These are phyloP conservation scores for Penicillium lagena DNA, from an alignment of 495 filamentous ascomycete species.

Conservation along the genomic window DNA sequence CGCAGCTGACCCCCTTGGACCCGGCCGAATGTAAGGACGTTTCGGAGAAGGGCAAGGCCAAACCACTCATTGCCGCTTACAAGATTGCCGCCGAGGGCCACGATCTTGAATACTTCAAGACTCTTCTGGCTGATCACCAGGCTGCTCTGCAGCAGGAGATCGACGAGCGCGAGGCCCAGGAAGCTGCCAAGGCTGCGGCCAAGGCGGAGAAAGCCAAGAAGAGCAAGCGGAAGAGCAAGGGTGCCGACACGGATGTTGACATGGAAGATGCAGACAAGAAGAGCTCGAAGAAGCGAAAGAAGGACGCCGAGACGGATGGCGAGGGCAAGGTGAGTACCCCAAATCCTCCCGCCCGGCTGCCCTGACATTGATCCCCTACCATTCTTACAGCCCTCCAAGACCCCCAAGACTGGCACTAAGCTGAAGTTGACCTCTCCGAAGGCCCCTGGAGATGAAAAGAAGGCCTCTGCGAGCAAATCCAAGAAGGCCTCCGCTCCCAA, in stretches of 20 bases:
- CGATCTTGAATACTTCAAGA: conserved; percentile 70
- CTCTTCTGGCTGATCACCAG: conserved; percentile 55
- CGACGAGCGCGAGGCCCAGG: conserved; percentile 51
- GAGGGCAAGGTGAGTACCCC: conserved; percentile 57
- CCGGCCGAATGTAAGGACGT: conserved; percentile 57
- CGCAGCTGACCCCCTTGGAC: conserved; percentile 67
- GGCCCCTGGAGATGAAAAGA: conserved; percentile 42
- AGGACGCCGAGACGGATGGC: conserved; percentile 56
- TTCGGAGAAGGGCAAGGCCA: conserved; percentile 65
- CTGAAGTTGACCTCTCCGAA: conserved; percentile 49
- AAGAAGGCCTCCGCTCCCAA: conserved; percentile 41
- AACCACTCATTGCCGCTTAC: conserved; percentile 67
- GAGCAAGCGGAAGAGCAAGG: conserved; percentile 58
- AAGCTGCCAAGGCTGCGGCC: conserved; percentile 52
- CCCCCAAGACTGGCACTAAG: conserved; percentile 53
- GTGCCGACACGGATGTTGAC: conserved; percentile 62
- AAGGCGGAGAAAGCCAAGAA: conserved; percentile 57
- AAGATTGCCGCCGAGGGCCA: conserved; percentile 64
- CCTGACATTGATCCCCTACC: conserved; percentile 2
- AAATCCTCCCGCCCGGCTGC: not conserved
- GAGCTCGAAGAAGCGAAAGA: conserved; percentile 62
- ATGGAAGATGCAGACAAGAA: conserved; percentile 66
- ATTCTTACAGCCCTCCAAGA: conserved; percentile 42
- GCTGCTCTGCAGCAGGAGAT: conserved; percentile 54
- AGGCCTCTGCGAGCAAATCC: conserved; percentile 52